These are phyloP conservation scores for Dipodascopsis uninucleata DNA, from an alignment of 805 yeast genomes.

Conservation along the genomic window DNA sequence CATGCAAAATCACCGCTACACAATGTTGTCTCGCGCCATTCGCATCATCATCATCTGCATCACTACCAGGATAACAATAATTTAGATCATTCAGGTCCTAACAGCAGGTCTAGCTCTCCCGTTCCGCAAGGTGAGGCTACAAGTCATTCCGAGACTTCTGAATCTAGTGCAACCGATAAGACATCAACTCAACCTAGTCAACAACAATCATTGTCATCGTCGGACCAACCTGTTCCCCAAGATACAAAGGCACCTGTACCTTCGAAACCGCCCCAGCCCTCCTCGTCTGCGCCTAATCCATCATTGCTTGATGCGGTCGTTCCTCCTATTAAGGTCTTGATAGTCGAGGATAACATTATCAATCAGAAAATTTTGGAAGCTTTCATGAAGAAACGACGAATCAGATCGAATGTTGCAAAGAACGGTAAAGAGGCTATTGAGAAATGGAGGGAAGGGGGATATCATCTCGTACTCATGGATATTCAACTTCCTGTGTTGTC, in stretches of 20 bases:
- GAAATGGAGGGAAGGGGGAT: constrained; percentile 91
- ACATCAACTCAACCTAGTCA: not conserved
- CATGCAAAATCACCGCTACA: constrained; percentile 17
- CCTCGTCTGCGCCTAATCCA: constrained; percentile 2
- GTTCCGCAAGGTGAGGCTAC: not conserved
- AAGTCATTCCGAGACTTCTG: not conserved
- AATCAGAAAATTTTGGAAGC: constrained; percentile 90
- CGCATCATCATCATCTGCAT: too few species aligned
- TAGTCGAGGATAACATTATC: constrained; percentile 94
- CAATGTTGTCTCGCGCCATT: too few species aligned
- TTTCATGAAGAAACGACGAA: constrained; percentile 78
- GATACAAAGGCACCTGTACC: too few species aligned
- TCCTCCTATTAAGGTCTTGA: constrained; percentile 84
- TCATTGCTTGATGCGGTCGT: constrained; percentile 51
- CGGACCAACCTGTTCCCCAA: not conserved
- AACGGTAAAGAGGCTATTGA: constrained; percentile 95
- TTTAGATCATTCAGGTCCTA: too few species aligned
- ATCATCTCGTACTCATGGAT: constrained; percentile 93
- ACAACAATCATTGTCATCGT: not conserved
- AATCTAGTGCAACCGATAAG: too few species aligned
- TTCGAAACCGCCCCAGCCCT: not conserved
- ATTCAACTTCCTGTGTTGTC: constrained; percentile 94
- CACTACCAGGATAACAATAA: too few species aligned
- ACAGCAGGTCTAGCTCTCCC: too few species aligned
- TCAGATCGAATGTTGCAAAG: constrained; percentile 79